These are phyloP conservation scores for Pezicula radicicola DNA, from an alignment of 2,329 filamentous ascomycete genomes.

Conservation along the genomic window DNA sequence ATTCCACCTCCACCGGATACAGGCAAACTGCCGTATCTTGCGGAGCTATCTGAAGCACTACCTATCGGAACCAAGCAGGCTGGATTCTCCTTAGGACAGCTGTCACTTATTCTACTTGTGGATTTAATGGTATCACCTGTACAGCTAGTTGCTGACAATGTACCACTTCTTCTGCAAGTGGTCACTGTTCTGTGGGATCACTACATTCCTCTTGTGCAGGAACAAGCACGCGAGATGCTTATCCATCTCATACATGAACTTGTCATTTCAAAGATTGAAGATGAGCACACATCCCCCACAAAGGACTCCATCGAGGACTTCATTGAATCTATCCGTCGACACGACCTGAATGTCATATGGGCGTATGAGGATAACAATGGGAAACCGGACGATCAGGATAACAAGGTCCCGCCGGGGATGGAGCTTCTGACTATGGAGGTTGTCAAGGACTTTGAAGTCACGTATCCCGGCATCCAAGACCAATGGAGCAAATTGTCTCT, in stretches of 20 bases:
- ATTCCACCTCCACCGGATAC: constrained; percentile 71
- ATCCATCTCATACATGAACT: constrained; percentile 96
- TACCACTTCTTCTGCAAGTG: constrained; percentile 85
- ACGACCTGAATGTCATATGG: constrained; percentile 86
- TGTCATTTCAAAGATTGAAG: constrained; percentile 76
- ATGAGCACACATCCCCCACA: constrained; percentile 56
- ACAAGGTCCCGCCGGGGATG: constrained; percentile 86
- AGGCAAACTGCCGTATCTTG: constrained; percentile 78
- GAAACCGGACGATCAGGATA: constrained; percentile 68
- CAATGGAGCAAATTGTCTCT: constrained; percentile 88
- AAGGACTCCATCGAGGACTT: constrained; percentile 81
- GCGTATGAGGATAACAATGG: constrained; percentile 90
- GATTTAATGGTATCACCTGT: constrained; percentile 95
- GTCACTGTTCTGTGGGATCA: constrained; percentile 96
- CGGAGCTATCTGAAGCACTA: constrained; percentile 74
- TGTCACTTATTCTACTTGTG: constrained; percentile 89
- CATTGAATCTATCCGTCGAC: constrained; percentile 80
- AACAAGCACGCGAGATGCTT: constrained; percentile 95
- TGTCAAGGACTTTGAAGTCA: constrained; percentile 78
- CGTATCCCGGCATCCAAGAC: constrained; percentile 83
- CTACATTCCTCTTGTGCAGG: constrained; percentile 90
- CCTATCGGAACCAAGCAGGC: constrained; percentile 89
- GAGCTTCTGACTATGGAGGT: constrained; percentile 77
- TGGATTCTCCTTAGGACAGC: constrained; percentile 86
- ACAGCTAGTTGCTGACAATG: constrained; percentile 71